Evolutionary conservation across 306 rosid genomes (phyloP).

Genomic region (Cicer yamashitae): DNA sequence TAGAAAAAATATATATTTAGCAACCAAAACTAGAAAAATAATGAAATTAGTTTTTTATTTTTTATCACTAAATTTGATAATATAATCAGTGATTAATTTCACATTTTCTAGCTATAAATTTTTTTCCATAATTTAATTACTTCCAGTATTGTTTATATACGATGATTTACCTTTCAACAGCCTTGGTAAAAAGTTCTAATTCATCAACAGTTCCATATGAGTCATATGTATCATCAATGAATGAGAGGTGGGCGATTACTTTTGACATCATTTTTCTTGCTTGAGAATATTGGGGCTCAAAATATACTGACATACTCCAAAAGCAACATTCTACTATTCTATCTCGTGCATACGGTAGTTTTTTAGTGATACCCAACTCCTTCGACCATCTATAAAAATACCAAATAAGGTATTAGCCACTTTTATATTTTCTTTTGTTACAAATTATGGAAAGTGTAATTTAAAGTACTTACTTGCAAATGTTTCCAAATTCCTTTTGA

Average conservation of each 20-base stretch:
- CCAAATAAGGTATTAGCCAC: background rate
- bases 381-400: constrained; percentile 3
- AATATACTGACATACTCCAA: constrained; percentile 26
- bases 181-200: constrained; percentile 4
- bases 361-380: background rate
- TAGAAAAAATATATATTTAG: no score
- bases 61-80: no score
- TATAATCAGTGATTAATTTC: no score
- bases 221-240: constrained; percentile 15
- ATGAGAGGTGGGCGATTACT: background rate
- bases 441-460: no score
- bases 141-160: no score
- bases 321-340: constrained; percentile 35
- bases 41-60: no score
- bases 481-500: constrained; percentile 40
- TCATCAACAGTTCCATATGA: background rate
- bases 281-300: constrained; percentile 34
- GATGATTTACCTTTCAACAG: background rate
- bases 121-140: no score
- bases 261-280: constrained; percentile 35
- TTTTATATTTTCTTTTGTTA: no score
- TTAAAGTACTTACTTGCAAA: no score
- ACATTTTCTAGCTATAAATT: background rate
- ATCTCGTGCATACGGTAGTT: constrained; percentile 34
- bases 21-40: no score